These are phyloP conservation scores for Centrapalus pauciflorus DNA, from an alignment of 129 eudicot species.

Conservation along the genomic window DNA sequence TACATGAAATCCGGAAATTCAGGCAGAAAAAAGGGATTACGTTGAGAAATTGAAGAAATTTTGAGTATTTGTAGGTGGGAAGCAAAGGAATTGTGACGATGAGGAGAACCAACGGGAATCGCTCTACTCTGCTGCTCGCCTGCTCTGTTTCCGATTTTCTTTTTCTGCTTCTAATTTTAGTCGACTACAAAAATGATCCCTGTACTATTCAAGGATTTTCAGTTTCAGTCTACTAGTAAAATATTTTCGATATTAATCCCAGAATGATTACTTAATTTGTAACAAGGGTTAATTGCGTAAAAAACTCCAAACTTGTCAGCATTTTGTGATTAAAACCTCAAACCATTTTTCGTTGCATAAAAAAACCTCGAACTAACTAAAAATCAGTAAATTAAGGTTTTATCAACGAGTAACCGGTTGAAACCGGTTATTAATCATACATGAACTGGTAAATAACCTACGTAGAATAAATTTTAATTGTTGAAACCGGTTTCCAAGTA, in stretches of 20 bases:
- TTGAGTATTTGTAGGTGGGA: constrained; percentile 1
- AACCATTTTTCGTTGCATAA: no score
- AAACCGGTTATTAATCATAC: no score
- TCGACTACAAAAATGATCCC: neutral
- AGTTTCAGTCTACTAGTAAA: neutral
- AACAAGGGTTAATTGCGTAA: no score
- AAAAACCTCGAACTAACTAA: no score
- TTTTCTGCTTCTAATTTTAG: neutral
- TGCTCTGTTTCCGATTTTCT: neutral
- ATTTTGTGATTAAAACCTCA: no score
- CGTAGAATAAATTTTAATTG: no score
- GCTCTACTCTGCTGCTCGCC: neutral
- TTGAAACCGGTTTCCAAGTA: no score
- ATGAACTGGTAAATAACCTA: no score
- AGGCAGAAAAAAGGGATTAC: constrained; percentile 22
- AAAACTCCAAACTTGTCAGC: no score
- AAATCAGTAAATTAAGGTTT: no score
- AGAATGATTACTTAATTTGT: neutral
- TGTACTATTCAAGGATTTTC: neutral
- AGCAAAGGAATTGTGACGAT: constrained; percentile 24
- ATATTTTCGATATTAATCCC: neutral
- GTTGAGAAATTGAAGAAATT: constrained; percentile 8
- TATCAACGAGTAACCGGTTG: no score
- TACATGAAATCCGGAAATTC: constrained; percentile 11
- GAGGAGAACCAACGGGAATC: constrained; percentile 11